Evolutionary conservation across 164 flowering plant species (phyloP), one percentile per base, ranked within the genome.

Genomic region (Cinnamomum chago): DNA sequence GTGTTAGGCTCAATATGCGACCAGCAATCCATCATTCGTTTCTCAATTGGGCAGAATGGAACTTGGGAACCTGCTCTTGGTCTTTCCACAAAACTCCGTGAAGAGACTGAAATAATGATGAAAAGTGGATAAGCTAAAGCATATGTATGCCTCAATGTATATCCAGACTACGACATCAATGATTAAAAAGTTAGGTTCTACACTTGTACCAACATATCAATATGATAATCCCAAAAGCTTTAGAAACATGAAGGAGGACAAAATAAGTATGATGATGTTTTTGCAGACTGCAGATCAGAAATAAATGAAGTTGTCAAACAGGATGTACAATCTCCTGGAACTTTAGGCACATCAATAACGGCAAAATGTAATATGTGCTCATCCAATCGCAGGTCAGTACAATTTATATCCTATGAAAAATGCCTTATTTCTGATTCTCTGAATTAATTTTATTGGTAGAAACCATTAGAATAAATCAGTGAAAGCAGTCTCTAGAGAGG

Each of bases 31-130:
- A 88, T 74, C 84, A 94, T 88, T 80, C 86, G 86, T 89, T 96
- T 96, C 6, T 90, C 98, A 47, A 85, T 62, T 25, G 97, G 99
- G 78, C 94, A 90, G 70, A 89, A 87, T 10, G 97, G 97, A 58
- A 94, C 98, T 84, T 92, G 98, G 51, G 92, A 86, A 18, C 98
- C 99, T 27, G 98, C 99, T 35, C 83, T 72, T 6, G 99, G 99
- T 81, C 93, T 90, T 74, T 84, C 89, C 79, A 96, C 83, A 81
- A 88, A 83, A 77, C 68, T 77, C 86, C 87, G 91, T 51, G 93
- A 87, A 58, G 97, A 88, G 79, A 86, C 99, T 96, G 90, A 78
- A 64, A 64, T 50, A 67, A 23, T 68, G 66, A 52, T 50, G 65
- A 58, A 28, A 20, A 28, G 47, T 18, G 20, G 65, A 70, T 77